A percentile compares a stretch with the other conserved stretches of the same genome.
phyloP scores from a whole-genome alignment of 768 basidiomycete species.

The Termitomyces eurrhizus region DNA sequence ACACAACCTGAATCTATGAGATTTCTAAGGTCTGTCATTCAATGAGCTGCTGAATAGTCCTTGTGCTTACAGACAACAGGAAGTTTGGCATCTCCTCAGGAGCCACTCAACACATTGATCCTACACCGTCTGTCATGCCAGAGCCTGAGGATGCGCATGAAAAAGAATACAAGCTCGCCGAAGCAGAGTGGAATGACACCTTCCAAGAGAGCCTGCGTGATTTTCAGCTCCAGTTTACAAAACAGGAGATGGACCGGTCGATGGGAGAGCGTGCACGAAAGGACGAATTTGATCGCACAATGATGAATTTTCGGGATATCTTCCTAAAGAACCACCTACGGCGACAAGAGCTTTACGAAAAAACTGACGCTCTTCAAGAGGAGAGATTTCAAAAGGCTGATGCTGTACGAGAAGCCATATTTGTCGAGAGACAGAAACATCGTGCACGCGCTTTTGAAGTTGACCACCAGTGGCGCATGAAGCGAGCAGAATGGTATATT shows the following conservation, averaged over 20 bases:
- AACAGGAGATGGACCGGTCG: not conserved
- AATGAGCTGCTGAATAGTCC: not conserved
- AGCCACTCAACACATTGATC: not conserved
- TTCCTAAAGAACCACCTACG: not conserved
- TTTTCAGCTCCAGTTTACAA: not conserved
- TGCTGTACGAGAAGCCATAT: not conserved
- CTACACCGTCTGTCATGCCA: not conserved
- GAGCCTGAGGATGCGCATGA: not conserved
- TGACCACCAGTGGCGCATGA: not conserved
- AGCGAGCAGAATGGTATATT: not conserved
- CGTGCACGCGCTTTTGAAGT: not conserved
- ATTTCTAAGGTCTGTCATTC: not conserved
- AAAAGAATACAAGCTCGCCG: not conserved
- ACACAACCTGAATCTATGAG: not conserved
- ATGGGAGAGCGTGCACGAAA: not conserved
- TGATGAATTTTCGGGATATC: not conserved
- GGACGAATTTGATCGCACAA: not conserved
- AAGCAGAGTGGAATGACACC: not conserved
- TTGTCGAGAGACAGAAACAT: not conserved
- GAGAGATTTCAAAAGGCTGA: slow-evolving; percentile 2
- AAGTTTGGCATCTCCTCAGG: no score
- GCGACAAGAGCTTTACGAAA: not conserved
- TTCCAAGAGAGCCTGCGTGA: not conserved
- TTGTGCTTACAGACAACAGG: not conserved
- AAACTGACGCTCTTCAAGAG: not conserved